A percentile compares a stretch with the other conserved stretches of the same genome.
phyloP scores from a whole-genome alignment of 2,329 filamentous ascomycete genomes.

The Diaporthe batatas region DNA sequence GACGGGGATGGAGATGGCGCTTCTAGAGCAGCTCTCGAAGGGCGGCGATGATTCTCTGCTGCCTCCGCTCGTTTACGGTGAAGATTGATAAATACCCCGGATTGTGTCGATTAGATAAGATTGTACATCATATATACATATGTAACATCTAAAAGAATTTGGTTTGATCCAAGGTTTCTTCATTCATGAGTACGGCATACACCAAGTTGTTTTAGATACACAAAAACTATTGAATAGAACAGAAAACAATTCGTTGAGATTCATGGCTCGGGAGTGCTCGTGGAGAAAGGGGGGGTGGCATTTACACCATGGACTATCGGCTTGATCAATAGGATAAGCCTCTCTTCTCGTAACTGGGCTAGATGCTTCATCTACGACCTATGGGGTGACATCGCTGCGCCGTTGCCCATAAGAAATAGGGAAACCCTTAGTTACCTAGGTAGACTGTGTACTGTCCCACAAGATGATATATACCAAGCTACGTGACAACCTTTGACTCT shows the following conservation, averaged over 20 bases:
- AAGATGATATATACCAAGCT: no score
- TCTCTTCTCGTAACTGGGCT: not conserved
- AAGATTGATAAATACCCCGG: not conserved
- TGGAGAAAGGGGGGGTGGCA: not conserved
- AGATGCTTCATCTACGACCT: not conserved
- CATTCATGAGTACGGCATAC: no score
- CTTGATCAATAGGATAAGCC: not conserved
- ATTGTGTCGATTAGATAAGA: not conserved
- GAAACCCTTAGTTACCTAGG: not conserved
- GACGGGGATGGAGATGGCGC: not conserved
- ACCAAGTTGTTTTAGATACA: no score
- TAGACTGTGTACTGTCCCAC: not conserved
- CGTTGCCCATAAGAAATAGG: not conserved
- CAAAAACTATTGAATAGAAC: no score
- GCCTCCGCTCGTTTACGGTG: constrained; percentile 3
- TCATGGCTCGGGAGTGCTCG: not conserved
- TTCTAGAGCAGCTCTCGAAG: constrained; percentile 27
- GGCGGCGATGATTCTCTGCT: constrained; percentile 4
- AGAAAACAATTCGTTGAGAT: no score
- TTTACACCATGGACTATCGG: not conserved
- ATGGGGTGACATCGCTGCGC: not conserved
- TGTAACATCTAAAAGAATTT: no score
- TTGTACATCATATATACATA: not conserved
- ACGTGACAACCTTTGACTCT: not conserved
- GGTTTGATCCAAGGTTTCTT: no score